Evolutionary conservation across 805 yeast genomes (phyloP), one percentile per base, ranked within the genome.

Genomic region (Candida corydali): DNA sequence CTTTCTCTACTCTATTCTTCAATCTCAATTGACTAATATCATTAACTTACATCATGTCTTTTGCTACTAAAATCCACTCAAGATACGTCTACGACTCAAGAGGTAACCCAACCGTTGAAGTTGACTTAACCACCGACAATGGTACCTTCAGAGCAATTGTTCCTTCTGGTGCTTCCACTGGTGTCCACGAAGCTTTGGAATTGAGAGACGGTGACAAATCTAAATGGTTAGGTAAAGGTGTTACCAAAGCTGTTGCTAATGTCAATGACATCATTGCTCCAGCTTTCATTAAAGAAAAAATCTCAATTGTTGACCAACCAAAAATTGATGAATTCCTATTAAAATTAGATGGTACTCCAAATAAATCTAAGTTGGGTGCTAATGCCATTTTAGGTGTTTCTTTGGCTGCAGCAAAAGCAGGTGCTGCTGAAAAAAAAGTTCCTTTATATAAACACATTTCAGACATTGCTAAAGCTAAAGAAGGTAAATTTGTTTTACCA

Each of bases 71-170:
- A 73, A 73, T 89, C 57, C 81, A 76, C 70, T 86, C 98, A 60
- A 89, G 98, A 76, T 84, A 80, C 79, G 96, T 91, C 72, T 91
- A 93, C 83, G 98, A 91, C 76, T 91, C 98, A 59, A 87, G 98
- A 76, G 98, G 98, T 75, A 93, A 91, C 82, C 98, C 98, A 75
- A 91, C 98, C 55, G 98, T 93, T 57, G 98, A 93, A 81, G 98
- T 93, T 54, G 98, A 93, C 63, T 61, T 91, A 59, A 75, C 83
- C 78, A 91, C 98, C 62, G 91, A 76, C 48, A 80, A 85, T 62
- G 98, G 98, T 62, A 58, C 78, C 50, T 89, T 87, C 94, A 85
- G 97, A 73, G 80, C 98, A 53, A 89, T 91, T 63, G 98, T 93
- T 47, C 98, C 98, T 69, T 88, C 97, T 51, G 98, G 98, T 75